Conservation (phyloP, 805 yeast genomes). For the Cyberlindnera bimundalis region DNA sequence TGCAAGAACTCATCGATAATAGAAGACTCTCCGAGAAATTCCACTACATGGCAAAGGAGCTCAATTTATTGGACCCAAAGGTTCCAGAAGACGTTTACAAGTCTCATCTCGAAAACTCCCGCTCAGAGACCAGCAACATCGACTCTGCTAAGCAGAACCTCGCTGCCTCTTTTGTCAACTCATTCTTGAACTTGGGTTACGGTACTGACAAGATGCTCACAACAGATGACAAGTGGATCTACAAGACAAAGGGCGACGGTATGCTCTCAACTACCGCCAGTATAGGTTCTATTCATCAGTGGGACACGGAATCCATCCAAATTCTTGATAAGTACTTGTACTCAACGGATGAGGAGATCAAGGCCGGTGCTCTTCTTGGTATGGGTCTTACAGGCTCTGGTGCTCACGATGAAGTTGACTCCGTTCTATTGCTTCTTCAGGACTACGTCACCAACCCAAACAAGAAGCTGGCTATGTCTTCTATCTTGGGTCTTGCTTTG, state of each 20-base stretch:
- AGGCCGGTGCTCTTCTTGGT: conserved; percentile 96
- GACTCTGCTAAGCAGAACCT: conserved; percentile 95
- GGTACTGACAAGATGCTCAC: conserved; percentile 79
- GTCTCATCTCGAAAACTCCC: conserved; percentile 76
- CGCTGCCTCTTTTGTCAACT: conserved; percentile 92
- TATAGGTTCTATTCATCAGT: conserved; percentile 82
- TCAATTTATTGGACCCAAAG: conserved; percentile 84
- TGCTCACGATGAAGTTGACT: conserved; percentile 93
- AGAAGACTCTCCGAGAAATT: conserved; percentile 74
- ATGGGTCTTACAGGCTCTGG: conserved; percentile 90
- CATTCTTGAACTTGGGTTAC: conserved; percentile 87
- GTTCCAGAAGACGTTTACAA: conserved; percentile 94
- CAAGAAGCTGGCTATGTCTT: conserved; percentile 65
- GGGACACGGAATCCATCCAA: conserved; percentile 94
- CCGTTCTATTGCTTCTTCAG: conserved; percentile 80
- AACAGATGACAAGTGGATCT: conserved; percentile 83
- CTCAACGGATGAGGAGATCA: conserved; percentile 78
- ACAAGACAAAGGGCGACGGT: conserved; percentile 87
- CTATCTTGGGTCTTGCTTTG: conserved; percentile 88
- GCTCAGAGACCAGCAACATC: conserved; percentile 52
- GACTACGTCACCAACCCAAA: conserved; percentile 73
- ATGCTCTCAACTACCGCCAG: conserved; percentile 91
- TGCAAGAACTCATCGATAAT: conserved; percentile 84
- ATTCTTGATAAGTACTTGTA: conserved; percentile 84
- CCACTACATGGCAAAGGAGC: conserved; percentile 76